These are phyloP conservation scores for Hypomyces perniciosus DNA, from an alignment of 2,329 filamentous ascomycete genomes.

Conservation along the genomic window DNA sequence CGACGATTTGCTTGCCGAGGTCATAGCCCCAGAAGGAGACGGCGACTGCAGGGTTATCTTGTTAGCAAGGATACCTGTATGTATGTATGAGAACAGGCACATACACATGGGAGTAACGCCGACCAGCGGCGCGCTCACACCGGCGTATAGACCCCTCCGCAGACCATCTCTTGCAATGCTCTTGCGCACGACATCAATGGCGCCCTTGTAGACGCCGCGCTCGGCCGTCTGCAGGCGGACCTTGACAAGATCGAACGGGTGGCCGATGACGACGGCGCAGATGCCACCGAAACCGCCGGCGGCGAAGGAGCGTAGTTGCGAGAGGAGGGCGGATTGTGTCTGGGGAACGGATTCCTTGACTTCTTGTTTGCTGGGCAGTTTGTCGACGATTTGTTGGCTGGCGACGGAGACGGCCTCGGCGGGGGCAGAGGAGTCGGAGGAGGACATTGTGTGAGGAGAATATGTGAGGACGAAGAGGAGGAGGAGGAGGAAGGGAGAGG, in stretches of 20 bases:
- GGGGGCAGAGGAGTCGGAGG: conserved; percentile 10
- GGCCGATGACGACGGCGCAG: conserved; percentile 88
- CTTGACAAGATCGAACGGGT: conserved; percentile 97
- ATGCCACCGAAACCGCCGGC: conserved; percentile 91
- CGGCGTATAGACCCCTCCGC: conserved; percentile 80
- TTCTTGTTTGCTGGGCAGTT: conserved; percentile 41
- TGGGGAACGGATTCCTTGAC: conserved; percentile 15
- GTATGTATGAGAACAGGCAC: conserved; percentile 32
- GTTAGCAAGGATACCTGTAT: not conserved
- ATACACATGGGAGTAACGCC: conserved; percentile 98
- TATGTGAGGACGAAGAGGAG: not conserved
- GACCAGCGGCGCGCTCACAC: conserved; percentile 87
- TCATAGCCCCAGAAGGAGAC: conserved; percentile 85
- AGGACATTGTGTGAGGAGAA: conserved; percentile 5
- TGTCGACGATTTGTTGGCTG: conserved; percentile 28
- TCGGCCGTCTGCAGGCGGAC: conserved; percentile 95
- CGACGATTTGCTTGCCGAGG: conserved; percentile 84
- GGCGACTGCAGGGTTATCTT: conserved; percentile 44
- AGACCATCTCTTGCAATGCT: conserved; percentile 83
- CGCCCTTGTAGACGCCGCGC: conserved; percentile 82
- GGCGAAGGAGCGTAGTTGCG: conserved; percentile 70
- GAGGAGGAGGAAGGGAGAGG: not conserved
- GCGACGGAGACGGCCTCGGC: conserved; percentile 18
- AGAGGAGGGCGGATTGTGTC: conserved; percentile 29
- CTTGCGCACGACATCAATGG: conserved; percentile 86